Base-by-base conservation (phyloP, 257 asterid genomes). In the Nicotiana tomentosiformis region DNA sequence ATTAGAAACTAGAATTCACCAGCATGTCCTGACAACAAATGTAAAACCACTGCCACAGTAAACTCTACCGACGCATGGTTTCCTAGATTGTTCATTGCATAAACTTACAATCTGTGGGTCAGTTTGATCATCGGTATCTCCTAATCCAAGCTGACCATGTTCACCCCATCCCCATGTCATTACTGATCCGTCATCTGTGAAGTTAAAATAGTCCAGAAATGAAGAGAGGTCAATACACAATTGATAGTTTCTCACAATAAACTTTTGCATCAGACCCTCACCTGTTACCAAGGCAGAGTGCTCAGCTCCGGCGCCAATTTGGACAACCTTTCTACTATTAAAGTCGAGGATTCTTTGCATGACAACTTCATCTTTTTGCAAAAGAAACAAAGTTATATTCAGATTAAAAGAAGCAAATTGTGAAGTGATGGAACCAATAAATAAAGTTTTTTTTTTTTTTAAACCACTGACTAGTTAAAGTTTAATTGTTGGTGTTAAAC, bases 111-210 rank as follows among this genome's bases (percentile, higher is more conserved):
- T 74, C 78, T 55, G 93, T 64, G 98, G 99, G 18, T 43, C 43
- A 33, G 87, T 82, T 84, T 89, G 89, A 83, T 96, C 96, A 4
- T 26, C 56, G 32, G 91, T 77, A 87, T 88, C 87, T 76, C 98
- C 98, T 80, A 93, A 84, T 51, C 99, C 99, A 76, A 96, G 97
- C 83, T 96, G 99, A 35, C 98, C 98, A 29, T 96, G 99, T 90
- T 96, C 99, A 20, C 98, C 98, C 99, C 99, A 96, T n/a, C 99
- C 99, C 98, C 97, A 96, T 32, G 97, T 89, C 95, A 94, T 85
- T 76, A 96, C 87, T 14, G 84, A 86, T 80, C 95, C 97, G 58
- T 90, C 84, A 35, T 89, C 99, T 96, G 90, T 69, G 80, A 16
- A 55, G 61, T 49, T 29, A 39, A 15, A 20, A 29, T 8, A 39